Percentiles rank a stretch among this genome's conserved stretches.
phyloP scores from a whole-genome alignment of 1,139 yeast genomes.

The Ogataea hybrid region DNA sequence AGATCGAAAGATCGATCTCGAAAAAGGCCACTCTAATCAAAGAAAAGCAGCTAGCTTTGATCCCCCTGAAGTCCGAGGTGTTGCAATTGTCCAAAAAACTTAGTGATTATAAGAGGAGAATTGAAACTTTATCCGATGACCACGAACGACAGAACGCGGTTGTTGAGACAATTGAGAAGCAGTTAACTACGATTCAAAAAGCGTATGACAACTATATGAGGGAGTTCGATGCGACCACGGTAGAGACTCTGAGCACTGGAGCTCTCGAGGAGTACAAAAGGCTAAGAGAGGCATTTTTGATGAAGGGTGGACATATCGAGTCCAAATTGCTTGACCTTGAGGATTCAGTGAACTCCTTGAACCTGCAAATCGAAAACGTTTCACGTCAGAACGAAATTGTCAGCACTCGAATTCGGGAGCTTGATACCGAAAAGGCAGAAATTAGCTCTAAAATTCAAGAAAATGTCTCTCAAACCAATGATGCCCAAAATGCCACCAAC shows the following conservation, averaged over 20 bases:
- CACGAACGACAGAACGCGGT: conserved; percentile 47
- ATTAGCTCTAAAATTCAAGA: conserved; percentile 37
- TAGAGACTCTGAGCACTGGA: conserved; percentile 43
- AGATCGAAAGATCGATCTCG: conserved; percentile 34
- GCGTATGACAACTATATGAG: conserved; percentile 41
- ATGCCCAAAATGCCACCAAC: conserved; percentile 31
- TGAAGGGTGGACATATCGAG: conserved; percentile 56
- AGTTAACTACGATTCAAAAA: conserved; percentile 46
- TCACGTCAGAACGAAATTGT: conserved; percentile 46
- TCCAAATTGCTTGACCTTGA: conserved; percentile 48
- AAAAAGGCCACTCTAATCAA: conserved; percentile 43
- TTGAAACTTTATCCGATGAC: conserved; percentile 53
- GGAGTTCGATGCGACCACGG: conserved; percentile 34
- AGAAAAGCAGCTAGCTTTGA: conserved; percentile 44
- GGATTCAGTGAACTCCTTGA: conserved; percentile 46
- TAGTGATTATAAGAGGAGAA: conserved; percentile 46
- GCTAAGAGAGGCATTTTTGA: conserved; percentile 56
- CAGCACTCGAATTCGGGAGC: conserved; percentile 38
- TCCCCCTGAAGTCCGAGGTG: conserved; percentile 58
- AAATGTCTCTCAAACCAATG: conserved; percentile 32
- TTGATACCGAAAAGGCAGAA: conserved; percentile 37
- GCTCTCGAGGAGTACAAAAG: conserved; percentile 59
- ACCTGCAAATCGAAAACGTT: conserved; percentile 39
- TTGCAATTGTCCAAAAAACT: conserved; percentile 48
- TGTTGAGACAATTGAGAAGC: conserved; percentile 43